Conservation (phyloP, 805 yeast species). For the Groenewaldozyma salmanticensis region DNA sequence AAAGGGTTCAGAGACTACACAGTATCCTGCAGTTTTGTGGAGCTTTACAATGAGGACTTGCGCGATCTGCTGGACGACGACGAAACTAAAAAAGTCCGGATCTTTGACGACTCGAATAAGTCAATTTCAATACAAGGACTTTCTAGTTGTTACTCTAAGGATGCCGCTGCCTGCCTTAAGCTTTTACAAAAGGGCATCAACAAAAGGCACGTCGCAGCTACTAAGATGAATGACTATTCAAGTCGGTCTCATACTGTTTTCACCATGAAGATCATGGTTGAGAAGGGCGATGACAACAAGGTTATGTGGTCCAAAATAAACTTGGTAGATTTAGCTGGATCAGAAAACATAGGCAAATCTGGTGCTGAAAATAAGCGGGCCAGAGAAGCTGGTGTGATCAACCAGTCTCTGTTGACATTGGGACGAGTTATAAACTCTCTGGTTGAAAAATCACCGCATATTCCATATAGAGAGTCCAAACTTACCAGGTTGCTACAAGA, state of each 20-base stretch:
- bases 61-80: slow-evolving; percentile 50
- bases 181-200: slow-evolving; percentile 47
- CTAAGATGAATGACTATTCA: slow-evolving; percentile 66
- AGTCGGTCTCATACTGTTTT: slow-evolving; percentile 77
- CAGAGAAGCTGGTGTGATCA: slow-evolving; percentile 87
- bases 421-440: slow-evolving; percentile 80
- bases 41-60: slow-evolving; percentile 79
- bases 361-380: slow-evolving; percentile 85
- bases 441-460: slow-evolving; percentile 54
- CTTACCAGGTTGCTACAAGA: slow-evolving; percentile 71
- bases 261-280: slow-evolving; percentile 48
- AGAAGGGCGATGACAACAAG: slow-evolving; percentile 41
- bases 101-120: slow-evolving; percentile 42
- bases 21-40: slow-evolving; percentile 73
- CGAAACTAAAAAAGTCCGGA: slow-evolving; percentile 38
- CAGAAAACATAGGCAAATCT: slow-evolving; percentile 78
- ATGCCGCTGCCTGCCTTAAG: slow-evolving; percentile 42
- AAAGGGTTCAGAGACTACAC: slow-evolving; percentile 41
- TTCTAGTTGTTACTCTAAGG: slow-evolving; percentile 42
- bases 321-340: slow-evolving; percentile 89
- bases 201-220: slow-evolving; percentile 64
- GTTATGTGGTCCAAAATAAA: slow-evolving; percentile 50
- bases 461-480: slow-evolving; percentile 83
- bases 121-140: slow-evolving; percentile 46
- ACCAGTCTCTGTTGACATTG: slow-evolving; percentile 75